phyloP scores from a whole-genome alignment of 768 basidiomycete genomes.

The Suillus plorans region DNA sequence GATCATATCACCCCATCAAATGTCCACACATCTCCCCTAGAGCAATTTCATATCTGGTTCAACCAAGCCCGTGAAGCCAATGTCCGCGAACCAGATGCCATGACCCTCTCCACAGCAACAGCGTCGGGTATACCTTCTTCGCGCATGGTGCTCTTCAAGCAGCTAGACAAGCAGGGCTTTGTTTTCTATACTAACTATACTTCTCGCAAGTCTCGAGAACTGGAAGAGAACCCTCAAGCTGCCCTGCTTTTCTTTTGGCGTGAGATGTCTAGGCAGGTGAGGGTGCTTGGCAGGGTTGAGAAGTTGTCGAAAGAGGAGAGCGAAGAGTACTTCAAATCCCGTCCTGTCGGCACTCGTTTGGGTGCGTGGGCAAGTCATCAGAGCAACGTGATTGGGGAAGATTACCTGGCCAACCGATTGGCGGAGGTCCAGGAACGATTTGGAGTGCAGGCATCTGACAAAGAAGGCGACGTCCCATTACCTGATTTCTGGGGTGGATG shows the following conservation, averaged over 20 bases:
- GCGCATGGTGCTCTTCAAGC: conserved; percentile 88
- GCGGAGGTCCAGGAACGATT: conserved; percentile 60
- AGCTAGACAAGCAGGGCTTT: conserved; percentile 86
- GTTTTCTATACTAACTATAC: conserved; percentile 97
- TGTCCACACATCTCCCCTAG: conserved; percentile 68
- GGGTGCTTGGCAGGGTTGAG: conserved; percentile 85
- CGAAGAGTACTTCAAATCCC: conserved; percentile 75
- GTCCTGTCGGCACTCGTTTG: conserved; percentile 81
- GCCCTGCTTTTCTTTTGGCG: conserved; percentile 91
- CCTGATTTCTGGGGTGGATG: conserved; percentile 98
- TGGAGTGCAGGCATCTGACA: conserved; percentile 42
- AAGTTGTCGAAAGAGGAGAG: conserved; percentile 71
- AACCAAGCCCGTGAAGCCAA: conserved; percentile 52
- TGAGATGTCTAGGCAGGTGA: conserved; percentile 76
- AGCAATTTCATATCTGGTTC: conserved; percentile 90
- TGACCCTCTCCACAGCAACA: conserved; percentile 77
- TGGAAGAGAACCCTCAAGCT: conserved; percentile 73
- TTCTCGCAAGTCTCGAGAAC: conserved; percentile 87
- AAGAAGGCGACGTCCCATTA: conserved; percentile 53
- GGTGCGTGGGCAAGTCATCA: conserved; percentile 96
- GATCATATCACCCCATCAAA: conserved; percentile 62
- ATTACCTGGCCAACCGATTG: conserved; percentile 61
- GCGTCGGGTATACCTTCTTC: conserved; percentile 77
- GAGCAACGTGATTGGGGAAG: conserved; percentile 75
- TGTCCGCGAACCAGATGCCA: conserved; percentile 90